These are phyloP conservation scores for Calonectria leucothoes DNA, from an alignment of 2,329 filamentous ascomycete genomes.

Conservation along the genomic window DNA sequence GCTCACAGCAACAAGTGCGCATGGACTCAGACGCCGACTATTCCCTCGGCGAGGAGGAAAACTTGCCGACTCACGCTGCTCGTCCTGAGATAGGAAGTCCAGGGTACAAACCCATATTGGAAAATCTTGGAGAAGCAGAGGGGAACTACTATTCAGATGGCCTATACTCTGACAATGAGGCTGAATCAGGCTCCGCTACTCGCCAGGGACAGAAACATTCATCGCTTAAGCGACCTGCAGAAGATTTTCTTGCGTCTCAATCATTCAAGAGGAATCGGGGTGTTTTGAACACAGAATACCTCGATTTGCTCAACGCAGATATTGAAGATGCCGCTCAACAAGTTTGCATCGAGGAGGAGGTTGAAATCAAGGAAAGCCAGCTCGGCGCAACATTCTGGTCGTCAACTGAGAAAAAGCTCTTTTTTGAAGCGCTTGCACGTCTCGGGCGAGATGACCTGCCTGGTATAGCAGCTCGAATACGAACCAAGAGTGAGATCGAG, in stretches of 20 bases:
- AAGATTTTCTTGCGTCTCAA: conserved; percentile 34
- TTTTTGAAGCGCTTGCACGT: conserved; percentile 75
- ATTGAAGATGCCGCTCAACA: conserved; percentile 64
- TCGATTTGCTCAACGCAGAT: conserved; percentile 66
- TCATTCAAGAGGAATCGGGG: conserved; percentile 60
- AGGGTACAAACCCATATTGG: not conserved
- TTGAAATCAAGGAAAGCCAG: conserved; percentile 60
- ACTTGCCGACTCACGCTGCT: conserved; percentile 5
- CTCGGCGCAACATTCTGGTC: conserved; percentile 80
- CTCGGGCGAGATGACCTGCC: conserved; percentile 72
- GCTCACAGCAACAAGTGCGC: conserved; percentile 34
- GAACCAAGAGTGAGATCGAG: conserved; percentile 80
- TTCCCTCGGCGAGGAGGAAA: conserved; percentile 29
- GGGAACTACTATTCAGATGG: conserved; percentile 25
- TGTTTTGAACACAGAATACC: conserved; percentile 58
- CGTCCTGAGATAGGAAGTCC: conserved; percentile 24
- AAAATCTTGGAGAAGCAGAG: conserved; percentile 13
- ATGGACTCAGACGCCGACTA: conserved; percentile 47
- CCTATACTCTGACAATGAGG: conserved; percentile 27
- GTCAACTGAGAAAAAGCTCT: conserved; percentile 72
- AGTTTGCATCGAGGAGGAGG: conserved; percentile 45
- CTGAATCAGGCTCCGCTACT: conserved; percentile 15
- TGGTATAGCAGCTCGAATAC: conserved; percentile 72
- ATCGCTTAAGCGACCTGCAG: conserved; percentile 46
- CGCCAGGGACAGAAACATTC: not conserved